phyloP scores from a whole-genome alignment of 805 yeast genomes.

The Diddensiella transvaalensis region DNA sequence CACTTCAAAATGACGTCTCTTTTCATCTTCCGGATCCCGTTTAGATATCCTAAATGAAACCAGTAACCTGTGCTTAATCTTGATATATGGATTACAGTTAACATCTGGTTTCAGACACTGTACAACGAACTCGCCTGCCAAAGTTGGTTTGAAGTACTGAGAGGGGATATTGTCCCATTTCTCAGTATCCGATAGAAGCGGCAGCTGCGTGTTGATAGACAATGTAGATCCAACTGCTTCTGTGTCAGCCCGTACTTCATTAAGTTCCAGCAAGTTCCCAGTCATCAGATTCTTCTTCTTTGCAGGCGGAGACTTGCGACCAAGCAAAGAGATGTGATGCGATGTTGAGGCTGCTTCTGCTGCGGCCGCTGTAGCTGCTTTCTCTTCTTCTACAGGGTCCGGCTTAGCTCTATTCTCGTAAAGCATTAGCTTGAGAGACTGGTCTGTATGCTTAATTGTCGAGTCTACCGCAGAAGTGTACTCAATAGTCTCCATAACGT shows the following conservation, averaged over 20 bases:
- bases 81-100: slow-evolving; percentile 70
- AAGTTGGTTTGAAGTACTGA: not conserved
- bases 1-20: slow-evolving; percentile 89
- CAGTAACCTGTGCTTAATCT: slow-evolving; percentile 93
- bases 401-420: slow-evolving; percentile 55
- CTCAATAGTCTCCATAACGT: slow-evolving; percentile 82
- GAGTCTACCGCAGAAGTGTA: slow-evolving; percentile 91
- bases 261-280: slow-evolving; percentile 9
- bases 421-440: slow-evolving; percentile 39
- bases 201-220: slow-evolving; percentile 15
- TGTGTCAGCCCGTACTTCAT: not conserved
- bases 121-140: not conserved
- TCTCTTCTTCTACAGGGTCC: not conserved
- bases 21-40: slow-evolving; percentile 41
- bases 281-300: slow-evolving; percentile 9
- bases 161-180: slow-evolving; percentile 6
- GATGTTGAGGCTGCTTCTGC: not conserved
- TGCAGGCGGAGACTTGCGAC: not conserved
- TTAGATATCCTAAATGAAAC: slow-evolving; percentile 76
- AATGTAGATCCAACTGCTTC: slow-evolving; percentile 3
- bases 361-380: slow-evolving; percentile 1
- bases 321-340: not conserved
- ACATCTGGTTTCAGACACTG: slow-evolving; percentile 62
- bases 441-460: slow-evolving; percentile 53
- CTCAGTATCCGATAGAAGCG: slow-evolving; percentile 13